Evolutionary conservation across 345 rosid genomes (phyloP).

Genomic region (Aquilaria sinensis): DNA sequence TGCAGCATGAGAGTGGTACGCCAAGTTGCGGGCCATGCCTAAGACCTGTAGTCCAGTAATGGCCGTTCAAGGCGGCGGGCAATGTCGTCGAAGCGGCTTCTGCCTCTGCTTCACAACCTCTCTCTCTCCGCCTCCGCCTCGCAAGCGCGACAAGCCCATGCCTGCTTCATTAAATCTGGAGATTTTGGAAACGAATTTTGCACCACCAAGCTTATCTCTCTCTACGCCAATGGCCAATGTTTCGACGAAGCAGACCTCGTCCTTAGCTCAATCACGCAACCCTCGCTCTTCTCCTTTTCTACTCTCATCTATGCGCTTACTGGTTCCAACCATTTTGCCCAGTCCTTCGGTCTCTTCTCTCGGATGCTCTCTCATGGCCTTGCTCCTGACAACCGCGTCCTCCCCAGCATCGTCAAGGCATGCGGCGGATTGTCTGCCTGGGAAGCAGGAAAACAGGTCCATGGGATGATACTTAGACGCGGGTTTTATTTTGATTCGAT

Average conservation of each 20-base stretch:
- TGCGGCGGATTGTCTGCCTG: constrained; percentile 31
- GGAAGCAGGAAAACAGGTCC: constrained; percentile 24
- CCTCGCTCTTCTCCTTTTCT: constrained; percentile 27
- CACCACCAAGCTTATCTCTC: constrained; percentile 30
- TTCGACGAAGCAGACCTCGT: constrained; percentile 36
- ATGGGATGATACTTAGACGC: constrained; percentile 16
- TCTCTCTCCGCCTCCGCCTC: constrained; percentile 18
- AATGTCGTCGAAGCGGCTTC: constrained; percentile 19
- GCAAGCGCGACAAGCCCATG: constrained; percentile 26
- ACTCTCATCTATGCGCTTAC: constrained; percentile 37
- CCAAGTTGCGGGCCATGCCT: too few species aligned
- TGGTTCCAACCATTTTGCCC: constrained; percentile 20
- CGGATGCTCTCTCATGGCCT: constrained; percentile 36
- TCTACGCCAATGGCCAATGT: constrained; percentile 24
- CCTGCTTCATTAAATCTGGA: constrained; percentile 28
- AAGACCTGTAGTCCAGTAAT: too few species aligned
- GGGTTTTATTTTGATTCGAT: constrained; percentile 28
- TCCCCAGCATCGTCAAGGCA: constrained; percentile 39
- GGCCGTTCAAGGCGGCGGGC: too few species aligned
- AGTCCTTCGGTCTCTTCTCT: constrained; percentile 29
- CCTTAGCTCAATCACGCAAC: constrained; percentile 23
- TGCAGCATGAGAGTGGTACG: too few species aligned
- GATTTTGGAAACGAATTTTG: constrained; percentile 19
- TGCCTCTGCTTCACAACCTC: constrained; percentile 22
- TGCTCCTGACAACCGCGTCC: constrained; percentile 27